A percentile compares a stretch with the other conserved stretches of the same genome.
Conservation (phyloP, 495 filamentous ascomycete genomes). For the Filosporella fistucella region DNA sequence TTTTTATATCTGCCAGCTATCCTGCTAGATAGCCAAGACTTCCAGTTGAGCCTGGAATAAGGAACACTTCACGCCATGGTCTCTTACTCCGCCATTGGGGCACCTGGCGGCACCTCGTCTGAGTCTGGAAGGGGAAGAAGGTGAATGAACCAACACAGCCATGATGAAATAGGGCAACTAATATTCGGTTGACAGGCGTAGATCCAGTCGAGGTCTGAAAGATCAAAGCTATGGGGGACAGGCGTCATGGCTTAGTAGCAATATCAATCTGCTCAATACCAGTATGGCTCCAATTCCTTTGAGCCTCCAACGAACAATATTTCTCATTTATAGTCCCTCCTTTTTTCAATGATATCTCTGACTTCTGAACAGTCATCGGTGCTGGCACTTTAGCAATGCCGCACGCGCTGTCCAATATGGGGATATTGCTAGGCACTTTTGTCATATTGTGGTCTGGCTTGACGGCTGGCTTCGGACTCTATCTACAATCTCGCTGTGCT, state of each 20-base stretch:
- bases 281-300: slow-evolving; percentile 45
- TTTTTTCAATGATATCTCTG: not conserved
- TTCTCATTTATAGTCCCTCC: not conserved
- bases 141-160: slow-evolving; percentile 1
- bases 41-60: too few relatives aligned
- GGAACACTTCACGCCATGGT: too few relatives aligned
- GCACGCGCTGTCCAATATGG: slow-evolving; percentile 87
- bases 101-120: slow-evolving; percentile 8
- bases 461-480: slow-evolving; percentile 87
- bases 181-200: slow-evolving; percentile 9
- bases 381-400: slow-evolving; percentile 95
- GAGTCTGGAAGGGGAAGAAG: slow-evolving; percentile 18
- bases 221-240: slow-evolving; percentile 50
- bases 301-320: not conserved
- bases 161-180: not conserved
- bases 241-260: slow-evolving; percentile 85
- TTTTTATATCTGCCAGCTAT: too few relatives aligned
- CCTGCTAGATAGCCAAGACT: too few relatives aligned
- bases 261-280: slow-evolving; percentile 94
- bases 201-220: slow-evolving; percentile 19
- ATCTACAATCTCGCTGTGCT: slow-evolving; percentile 88
- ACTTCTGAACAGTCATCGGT: slow-evolving; percentile 67
- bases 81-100: slow-evolving; percentile 29
- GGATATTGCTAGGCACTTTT: slow-evolving; percentile 71
- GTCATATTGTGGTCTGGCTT: slow-evolving; percentile 88